Evolutionary conservation across 2,329 filamentous ascomycete genomes (phyloP).

Genomic region (Pestalotiopsis sp.): DNA sequence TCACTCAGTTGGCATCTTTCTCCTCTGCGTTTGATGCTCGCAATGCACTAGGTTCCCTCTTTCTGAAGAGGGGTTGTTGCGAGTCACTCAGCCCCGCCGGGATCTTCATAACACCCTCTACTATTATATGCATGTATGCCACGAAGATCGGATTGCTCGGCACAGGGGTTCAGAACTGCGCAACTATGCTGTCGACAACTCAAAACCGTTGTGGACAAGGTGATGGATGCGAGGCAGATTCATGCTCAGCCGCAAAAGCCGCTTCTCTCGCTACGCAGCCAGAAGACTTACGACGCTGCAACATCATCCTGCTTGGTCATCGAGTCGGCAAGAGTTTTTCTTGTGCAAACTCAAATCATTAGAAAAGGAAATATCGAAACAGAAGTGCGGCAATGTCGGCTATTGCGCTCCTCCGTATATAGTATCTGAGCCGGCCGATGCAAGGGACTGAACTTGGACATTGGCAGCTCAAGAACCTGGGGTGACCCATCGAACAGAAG

Average conservation of each 20-base stretch:
- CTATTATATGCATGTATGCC: neutral
- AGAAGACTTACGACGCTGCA: neutral
- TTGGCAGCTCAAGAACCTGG: neutral
- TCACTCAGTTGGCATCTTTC: neutral
- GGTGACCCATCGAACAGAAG: neutral
- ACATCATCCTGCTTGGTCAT: neutral
- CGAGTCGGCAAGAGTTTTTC: neutral
- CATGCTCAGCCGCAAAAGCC: neutral
- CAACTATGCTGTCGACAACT: no score
- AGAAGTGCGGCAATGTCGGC: neutral
- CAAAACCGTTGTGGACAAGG: no score
- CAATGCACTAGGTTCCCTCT: neutral
- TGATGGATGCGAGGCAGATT: neutral
- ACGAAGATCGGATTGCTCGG: neutral
- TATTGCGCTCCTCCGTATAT: neutral
- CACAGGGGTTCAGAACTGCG: neutral
- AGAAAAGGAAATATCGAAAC: neutral
- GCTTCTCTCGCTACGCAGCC: neutral
- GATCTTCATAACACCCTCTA: neutral
- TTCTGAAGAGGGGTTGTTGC: neutral
- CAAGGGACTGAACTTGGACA: neutral
- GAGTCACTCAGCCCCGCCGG: neutral
- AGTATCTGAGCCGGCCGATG: neutral
- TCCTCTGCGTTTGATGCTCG: neutral
- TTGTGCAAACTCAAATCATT: neutral